Evolutionary conservation across 495 filamentous ascomycete genomes (phyloP).

Genomic region (Aspergillus indologenus): DNA sequence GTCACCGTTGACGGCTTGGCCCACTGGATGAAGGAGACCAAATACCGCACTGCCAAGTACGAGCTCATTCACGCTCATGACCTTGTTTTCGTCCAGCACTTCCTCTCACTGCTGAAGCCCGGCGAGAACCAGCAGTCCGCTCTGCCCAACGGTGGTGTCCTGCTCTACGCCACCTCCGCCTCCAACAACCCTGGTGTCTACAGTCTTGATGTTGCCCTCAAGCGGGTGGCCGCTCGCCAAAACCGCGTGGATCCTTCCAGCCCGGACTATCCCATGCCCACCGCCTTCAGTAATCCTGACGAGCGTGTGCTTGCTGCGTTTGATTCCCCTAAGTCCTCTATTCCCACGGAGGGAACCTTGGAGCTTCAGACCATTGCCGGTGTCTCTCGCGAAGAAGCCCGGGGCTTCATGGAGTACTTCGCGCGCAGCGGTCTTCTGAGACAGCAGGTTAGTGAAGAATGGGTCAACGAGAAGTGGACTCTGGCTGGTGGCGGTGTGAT

Average conservation of each 20-base stretch:
- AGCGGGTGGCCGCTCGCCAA: constrained; percentile 45
- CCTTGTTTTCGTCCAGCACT: constrained; percentile 71
- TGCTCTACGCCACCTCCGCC: constrained; percentile 69
- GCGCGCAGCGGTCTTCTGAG: constrained; percentile 79
- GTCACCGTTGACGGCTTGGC: constrained; percentile 73
- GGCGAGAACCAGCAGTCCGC: constrained; percentile 39
- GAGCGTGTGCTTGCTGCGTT: constrained; percentile 56
- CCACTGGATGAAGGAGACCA: constrained; percentile 73
- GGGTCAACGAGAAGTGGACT: constrained; percentile 81
- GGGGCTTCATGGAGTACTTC: constrained; percentile 88
- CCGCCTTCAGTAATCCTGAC: constrained; percentile 69
- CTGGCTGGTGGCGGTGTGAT: constrained; percentile 77
- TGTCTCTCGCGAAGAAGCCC: constrained; percentile 70
- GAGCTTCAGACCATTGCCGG: constrained; percentile 59
- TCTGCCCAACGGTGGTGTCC: constrained; percentile 73
- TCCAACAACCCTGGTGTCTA: constrained; percentile 61
- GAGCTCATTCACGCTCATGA: constrained; percentile 84
- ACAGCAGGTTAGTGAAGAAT: constrained; percentile 62
- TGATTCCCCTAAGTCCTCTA: constrained; percentile 23
- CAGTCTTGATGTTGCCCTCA: constrained; percentile 63
- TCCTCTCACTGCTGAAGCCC: constrained; percentile 60
- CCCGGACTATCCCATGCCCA: constrained; percentile 48
- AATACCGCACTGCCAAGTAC: constrained; percentile 65
- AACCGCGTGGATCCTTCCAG: constrained; percentile 31
- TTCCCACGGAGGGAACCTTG: constrained; percentile 39